Conservation (phyloP, 139 green algal genomes). For the Desmodesmus armatus region DNA sequence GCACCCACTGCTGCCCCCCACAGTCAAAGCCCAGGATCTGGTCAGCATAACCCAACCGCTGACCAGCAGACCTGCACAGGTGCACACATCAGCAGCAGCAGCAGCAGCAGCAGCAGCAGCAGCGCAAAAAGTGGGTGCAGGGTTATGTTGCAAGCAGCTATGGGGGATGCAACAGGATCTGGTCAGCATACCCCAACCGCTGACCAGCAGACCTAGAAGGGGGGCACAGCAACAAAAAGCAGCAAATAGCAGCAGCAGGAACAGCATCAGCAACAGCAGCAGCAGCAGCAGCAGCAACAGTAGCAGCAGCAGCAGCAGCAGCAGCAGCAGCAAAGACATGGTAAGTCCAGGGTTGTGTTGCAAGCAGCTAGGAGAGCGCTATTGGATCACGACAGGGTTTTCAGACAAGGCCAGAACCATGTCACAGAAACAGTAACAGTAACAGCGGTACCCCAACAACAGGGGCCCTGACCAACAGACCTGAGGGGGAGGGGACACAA, state of each 20-base stretch:
- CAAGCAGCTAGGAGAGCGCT: too few species aligned
- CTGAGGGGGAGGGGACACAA: too few species aligned
- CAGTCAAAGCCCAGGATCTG: constrained; percentile 99
- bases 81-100: too few species aligned
- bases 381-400: too few species aligned
- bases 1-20: constrained; percentile 98
- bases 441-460: not conserved
- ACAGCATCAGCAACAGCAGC: not conserved
- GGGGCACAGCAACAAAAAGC: too few species aligned
- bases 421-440: not conserved
- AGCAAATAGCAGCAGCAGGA: constrained; percentile 21
- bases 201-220: constrained; percentile 52
- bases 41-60: constrained; percentile 85
- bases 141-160: constrained; percentile 21
- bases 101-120: constrained; percentile 2
- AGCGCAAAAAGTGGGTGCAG: constrained; percentile 4
- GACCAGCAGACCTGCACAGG: constrained; percentile 53
- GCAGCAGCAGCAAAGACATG: too few species aligned
- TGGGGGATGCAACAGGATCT: constrained; percentile 84
- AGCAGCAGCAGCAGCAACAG: too few species aligned
- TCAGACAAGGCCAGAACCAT: too few species aligned
- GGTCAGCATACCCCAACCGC: constrained; percentile 85
- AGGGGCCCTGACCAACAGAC: not conserved
- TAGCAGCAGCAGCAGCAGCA: not conserved
- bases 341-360: too few species aligned